Evolutionary conservation across 2,329 filamentous ascomycete species (phyloP).

Genomic region (Malbranchea zuffiana): DNA sequence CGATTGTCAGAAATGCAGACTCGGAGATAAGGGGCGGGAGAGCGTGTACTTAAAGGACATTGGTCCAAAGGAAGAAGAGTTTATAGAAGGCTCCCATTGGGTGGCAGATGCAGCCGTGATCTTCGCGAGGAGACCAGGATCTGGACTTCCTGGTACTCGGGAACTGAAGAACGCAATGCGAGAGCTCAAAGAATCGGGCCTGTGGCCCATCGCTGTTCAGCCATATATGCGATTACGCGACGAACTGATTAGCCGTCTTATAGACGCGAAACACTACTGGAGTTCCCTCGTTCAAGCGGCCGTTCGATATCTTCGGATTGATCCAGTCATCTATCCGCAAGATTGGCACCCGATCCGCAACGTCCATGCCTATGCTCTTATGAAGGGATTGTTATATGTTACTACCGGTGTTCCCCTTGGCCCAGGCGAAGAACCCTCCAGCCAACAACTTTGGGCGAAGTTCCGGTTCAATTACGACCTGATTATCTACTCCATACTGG

Average conservation of each 20-base stretch:
- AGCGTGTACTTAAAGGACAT: slow-evolving; percentile 13
- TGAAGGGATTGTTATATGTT: slow-evolving; percentile 14
- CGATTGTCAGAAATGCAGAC: slow-evolving; percentile 42
- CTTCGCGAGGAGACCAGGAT: slow-evolving; percentile 13
- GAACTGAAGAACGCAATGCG: slow-evolving; percentile 32
- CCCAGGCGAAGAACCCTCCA: too few species aligned
- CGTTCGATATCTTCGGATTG: slow-evolving; percentile 41
- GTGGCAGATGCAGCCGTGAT: slow-evolving; percentile 21
- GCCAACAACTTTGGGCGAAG: too few species aligned
- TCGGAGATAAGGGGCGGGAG: slow-evolving; percentile 16
- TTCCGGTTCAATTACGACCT: slow-evolving; percentile 23
- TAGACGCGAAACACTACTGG: slow-evolving; percentile 35
- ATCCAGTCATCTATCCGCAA: slow-evolving; percentile 42
- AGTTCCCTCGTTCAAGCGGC: slow-evolving; percentile 42
- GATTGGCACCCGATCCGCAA: slow-evolving; percentile 45
- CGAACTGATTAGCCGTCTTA: slow-evolving; percentile 41
- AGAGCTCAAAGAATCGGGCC: slow-evolving; percentile 28
- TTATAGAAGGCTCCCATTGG: slow-evolving; percentile 16
- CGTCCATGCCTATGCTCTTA: slow-evolving; percentile 33
- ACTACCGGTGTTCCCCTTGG: slow-evolving; percentile 7
- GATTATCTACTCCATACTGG: slow-evolving; percentile 27
- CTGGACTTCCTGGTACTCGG: slow-evolving; percentile 22
- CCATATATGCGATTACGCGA: slow-evolving; percentile 46
- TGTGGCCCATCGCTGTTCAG: slow-evolving; percentile 43
- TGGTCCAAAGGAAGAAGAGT: background rate